Evolutionary conservation across 208 protist genomes (phyloP).

Genomic region (Angomonas ambiguus): DNA sequence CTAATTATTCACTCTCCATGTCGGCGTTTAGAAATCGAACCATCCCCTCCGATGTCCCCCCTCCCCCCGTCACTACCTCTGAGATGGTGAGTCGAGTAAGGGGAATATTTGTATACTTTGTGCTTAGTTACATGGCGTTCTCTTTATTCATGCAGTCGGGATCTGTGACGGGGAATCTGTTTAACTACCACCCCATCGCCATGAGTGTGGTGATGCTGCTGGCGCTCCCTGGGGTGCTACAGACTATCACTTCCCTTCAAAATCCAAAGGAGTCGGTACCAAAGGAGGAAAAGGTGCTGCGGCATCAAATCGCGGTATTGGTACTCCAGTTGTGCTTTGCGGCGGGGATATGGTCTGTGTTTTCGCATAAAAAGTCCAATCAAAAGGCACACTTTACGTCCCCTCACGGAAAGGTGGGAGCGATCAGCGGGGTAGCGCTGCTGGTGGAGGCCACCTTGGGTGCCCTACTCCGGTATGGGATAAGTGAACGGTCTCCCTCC

Average conservation of each 20-base stretch:
- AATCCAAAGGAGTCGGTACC: background rate
- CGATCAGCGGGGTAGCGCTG: background rate
- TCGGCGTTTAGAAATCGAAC: too few species aligned
- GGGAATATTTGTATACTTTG: background rate
- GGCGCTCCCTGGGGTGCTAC: background rate
- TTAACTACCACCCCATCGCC: slow-evolving; percentile 4
- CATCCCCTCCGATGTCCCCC: background rate
- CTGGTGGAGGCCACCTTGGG: background rate
- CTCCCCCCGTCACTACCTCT: background rate
- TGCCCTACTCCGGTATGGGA: background rate
- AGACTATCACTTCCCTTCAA: background rate
- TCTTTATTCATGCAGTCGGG: background rate
- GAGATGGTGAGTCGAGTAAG: background rate
- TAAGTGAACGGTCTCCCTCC: background rate
- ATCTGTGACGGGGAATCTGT: background rate
- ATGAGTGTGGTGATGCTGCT: slow-evolving; percentile 1
- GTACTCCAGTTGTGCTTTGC: background rate
- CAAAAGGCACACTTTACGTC: background rate
- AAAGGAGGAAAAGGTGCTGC: slow-evolving; percentile 1
- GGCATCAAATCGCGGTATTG: background rate
- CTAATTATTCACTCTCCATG: background rate
- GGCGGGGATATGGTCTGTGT: background rate
- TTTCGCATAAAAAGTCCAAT: background rate
- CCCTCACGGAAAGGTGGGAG: background rate
- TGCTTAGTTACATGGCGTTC: background rate